Conservation (phyloP, 2,329 filamentous ascomycete genomes). For the Colletotrichum sp. region DNA sequence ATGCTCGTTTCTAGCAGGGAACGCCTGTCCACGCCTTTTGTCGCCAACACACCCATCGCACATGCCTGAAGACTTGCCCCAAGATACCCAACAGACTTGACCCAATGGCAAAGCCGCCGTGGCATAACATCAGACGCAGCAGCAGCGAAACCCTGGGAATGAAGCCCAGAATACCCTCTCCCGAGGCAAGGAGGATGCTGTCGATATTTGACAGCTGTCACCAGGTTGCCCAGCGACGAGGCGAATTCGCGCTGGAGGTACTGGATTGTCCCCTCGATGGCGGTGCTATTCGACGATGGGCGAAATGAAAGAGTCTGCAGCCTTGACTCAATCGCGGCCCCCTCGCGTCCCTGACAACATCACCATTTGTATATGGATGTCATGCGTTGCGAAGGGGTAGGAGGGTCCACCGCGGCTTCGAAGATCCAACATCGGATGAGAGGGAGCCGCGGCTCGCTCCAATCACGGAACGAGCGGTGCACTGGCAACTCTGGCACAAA, state of each 20-base stretch:
- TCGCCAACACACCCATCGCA: background rate
- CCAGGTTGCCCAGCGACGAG: conserved; percentile 4
- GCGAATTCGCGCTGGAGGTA: background rate
- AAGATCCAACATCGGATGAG: conserved; percentile 8
- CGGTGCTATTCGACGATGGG: background rate
- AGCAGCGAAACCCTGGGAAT: conserved; percentile 9
- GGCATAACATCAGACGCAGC: conserved; percentile 12
- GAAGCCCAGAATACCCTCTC: background rate
- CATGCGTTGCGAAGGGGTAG: conserved; percentile 6
- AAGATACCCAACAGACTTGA: background rate
- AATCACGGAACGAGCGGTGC: conserved; percentile 12
- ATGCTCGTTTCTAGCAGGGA: conserved; percentile 16
- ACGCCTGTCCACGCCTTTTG: background rate
- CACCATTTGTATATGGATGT: background rate
- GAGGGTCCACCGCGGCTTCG: background rate
- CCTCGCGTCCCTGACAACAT: background rate
- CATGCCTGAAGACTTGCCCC: background rate
- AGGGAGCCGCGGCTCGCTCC: background rate
- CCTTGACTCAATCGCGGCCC: background rate
- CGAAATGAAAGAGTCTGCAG: background rate
- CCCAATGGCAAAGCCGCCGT: background rate
- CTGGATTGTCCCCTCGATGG: background rate
- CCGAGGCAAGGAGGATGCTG: conserved; percentile 18
- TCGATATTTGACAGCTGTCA: conserved; percentile 15
- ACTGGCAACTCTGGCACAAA: background rate